phyloP scores from a whole-genome alignment of 2,329 filamentous ascomycete genomes.

The Pezicula carpinea region DNA sequence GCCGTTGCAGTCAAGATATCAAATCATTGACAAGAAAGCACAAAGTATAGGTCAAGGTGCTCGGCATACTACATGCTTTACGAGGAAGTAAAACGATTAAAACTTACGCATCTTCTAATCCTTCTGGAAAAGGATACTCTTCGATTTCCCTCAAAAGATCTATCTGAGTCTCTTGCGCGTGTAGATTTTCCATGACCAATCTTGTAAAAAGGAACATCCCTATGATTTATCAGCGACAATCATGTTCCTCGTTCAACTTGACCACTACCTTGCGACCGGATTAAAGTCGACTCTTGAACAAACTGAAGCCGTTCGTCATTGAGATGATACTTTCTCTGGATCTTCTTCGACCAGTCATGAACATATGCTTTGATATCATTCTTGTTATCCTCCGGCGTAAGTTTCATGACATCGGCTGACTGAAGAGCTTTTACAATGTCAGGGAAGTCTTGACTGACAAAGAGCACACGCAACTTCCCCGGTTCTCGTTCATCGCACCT shows the following conservation, averaged over 20 bases:
- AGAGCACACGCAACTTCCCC: constrained; percentile 24
- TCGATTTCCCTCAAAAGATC: constrained; percentile 9
- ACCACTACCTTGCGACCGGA: constrained; percentile 13
- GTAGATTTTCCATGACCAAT: constrained; percentile 23
- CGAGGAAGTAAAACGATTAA: too few species aligned
- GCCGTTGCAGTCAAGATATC: constrained; percentile 3
- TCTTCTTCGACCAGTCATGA: constrained; percentile 10
- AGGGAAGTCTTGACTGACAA: constrained; percentile 33
- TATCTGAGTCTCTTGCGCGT: constrained; percentile 7
- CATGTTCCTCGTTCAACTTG: neutral
- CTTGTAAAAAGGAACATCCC: constrained; percentile 30
- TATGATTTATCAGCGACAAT: constrained; percentile 4
- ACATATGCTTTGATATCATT: constrained; percentile 29
- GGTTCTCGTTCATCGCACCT: constrained; percentile 6
- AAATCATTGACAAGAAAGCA: neutral
- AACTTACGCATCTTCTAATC: constrained; percentile 16
- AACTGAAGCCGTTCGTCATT: too few species aligned
- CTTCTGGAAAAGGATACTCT: constrained; percentile 7
- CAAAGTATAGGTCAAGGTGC: neutral
- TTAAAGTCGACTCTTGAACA: constrained; percentile 16
- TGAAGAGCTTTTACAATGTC: constrained; percentile 27
- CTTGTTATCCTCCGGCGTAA: constrained; percentile 23
- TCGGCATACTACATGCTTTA: too few species aligned
- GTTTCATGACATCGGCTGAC: constrained; percentile 17
- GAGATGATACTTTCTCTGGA: too few species aligned